These are phyloP conservation scores for Chalciporus pseudorubinellus DNA, from an alignment of 768 basidiomycete genomes.

Conservation along the genomic window DNA sequence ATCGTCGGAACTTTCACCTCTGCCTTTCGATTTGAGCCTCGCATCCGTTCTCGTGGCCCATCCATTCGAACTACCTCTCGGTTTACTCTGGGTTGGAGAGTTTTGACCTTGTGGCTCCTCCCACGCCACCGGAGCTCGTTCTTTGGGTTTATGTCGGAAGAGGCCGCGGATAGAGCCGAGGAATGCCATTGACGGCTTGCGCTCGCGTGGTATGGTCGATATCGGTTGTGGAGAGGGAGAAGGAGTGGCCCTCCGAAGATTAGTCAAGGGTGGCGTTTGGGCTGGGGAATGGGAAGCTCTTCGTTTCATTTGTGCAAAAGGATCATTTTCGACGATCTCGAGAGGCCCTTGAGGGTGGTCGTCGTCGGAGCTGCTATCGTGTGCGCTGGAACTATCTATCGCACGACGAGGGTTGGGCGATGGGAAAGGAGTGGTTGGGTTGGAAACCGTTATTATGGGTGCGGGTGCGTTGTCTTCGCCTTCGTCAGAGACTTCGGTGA, in stretches of 20 bases:
- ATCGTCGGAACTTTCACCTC: slow-evolving; percentile 14
- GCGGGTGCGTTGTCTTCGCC: slow-evolving; percentile 2
- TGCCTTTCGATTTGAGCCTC: slow-evolving; percentile 4
- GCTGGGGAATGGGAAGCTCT: slow-evolving; percentile 4
- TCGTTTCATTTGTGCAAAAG: slow-evolving; percentile 19
- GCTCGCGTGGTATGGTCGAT: slow-evolving; percentile 15
- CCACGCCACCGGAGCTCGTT: slow-evolving; percentile 6
- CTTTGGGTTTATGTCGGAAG: slow-evolving; percentile 23
- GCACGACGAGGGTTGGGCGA: neutral
- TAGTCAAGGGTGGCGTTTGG: neutral
- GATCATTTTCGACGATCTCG: slow-evolving; percentile 25
- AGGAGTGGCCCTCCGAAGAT: neutral
- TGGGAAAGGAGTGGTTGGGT: neutral
- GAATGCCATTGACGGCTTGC: slow-evolving; percentile 19
- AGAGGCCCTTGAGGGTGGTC: slow-evolving; percentile 13
- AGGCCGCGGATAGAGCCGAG: slow-evolving; percentile 28
- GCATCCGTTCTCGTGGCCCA: slow-evolving; percentile 34
- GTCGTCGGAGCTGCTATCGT: slow-evolving; percentile 21
- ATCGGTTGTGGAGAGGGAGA: neutral
- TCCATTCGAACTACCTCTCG: neutral
- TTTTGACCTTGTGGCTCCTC: neutral
- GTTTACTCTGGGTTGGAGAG: neutral
- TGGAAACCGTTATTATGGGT: neutral
- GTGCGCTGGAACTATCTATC: neutral
- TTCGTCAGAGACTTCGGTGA: slow-evolving; percentile 25